These are phyloP conservation scores for Capsicum rhomboideum DNA, from an alignment of 257 asterid genomes.

Conservation along the genomic window DNA sequence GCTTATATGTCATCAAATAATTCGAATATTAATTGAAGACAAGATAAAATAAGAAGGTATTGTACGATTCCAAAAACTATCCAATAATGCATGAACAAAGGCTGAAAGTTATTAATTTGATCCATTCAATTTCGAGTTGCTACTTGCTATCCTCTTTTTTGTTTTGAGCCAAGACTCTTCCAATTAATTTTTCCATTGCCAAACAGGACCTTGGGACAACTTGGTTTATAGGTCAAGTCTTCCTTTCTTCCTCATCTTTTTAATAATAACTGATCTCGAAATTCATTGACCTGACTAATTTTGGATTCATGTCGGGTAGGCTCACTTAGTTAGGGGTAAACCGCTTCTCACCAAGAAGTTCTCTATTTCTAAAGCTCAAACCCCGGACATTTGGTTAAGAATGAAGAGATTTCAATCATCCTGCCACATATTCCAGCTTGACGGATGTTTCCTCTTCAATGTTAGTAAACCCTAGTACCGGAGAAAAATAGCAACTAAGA, in stretches of 20 bases:
- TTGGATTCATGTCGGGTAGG: background rate
- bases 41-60: background rate
- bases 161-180: background rate
- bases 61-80: background rate
- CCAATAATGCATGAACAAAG: background rate
- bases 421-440: no score
- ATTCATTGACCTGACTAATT: background rate
- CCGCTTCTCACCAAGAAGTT: background rate
- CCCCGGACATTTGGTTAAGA: fast-evolving
- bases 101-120: background rate
- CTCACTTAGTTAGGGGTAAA: background rate
- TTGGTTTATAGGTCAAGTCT: background rate
- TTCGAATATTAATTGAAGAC: no score
- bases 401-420: background rate
- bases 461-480: no score
- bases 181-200: background rate
- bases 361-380: background rate
- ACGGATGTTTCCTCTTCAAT: background rate
- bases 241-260: background rate
- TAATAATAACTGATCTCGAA: background rate
- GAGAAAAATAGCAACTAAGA: no score
- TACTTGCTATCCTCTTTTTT: no score
- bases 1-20: no score
- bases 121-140: background rate
- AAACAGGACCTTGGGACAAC: background rate